These are phyloP conservation scores for Pascua guehoae DNA, from an alignment of 1,284 basidiomycete species.

Conservation along the genomic window DNA sequence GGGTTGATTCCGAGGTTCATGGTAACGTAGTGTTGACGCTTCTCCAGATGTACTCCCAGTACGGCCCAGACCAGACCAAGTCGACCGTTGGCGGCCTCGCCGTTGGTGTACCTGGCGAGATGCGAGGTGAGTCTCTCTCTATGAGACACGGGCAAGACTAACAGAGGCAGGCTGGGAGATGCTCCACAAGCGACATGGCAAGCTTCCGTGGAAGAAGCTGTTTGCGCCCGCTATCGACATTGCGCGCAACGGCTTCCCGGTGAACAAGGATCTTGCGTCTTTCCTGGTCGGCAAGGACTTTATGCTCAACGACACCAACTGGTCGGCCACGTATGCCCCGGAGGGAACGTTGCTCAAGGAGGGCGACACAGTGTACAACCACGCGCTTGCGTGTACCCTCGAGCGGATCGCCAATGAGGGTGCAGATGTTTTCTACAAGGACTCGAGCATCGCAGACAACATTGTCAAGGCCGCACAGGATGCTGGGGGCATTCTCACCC, in stretches of 20 bases:
- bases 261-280: constrained; percentile 34
- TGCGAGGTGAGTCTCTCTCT: constrained; percentile 56
- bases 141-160: neutral
- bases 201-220: constrained; percentile 66
- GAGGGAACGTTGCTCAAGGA: constrained; percentile 22
- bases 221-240: constrained; percentile 69
- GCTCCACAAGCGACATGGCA: constrained; percentile 68
- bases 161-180: constrained; percentile 56
- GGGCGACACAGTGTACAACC: constrained; percentile 21
- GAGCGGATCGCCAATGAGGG: constrained; percentile 30
- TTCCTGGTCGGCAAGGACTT: constrained; percentile 22
- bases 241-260: constrained; percentile 67
- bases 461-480: constrained; percentile 29
- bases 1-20: neutral
- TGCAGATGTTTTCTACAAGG: constrained; percentile 34
- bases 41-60: constrained; percentile 22
- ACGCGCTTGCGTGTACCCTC: constrained; percentile 25
- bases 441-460: constrained; percentile 34
- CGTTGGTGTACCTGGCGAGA: constrained; percentile 78
- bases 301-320: constrained; percentile 36
- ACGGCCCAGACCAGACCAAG: constrained; percentile 26
- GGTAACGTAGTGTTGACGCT: neutral
- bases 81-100: constrained; percentile 68
- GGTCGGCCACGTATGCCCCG: constrained; percentile 34
- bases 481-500: constrained; percentile 35